Conservation (phyloP, 2,329 filamentous ascomycete genomes). For the Penicillium sp. region DNA sequence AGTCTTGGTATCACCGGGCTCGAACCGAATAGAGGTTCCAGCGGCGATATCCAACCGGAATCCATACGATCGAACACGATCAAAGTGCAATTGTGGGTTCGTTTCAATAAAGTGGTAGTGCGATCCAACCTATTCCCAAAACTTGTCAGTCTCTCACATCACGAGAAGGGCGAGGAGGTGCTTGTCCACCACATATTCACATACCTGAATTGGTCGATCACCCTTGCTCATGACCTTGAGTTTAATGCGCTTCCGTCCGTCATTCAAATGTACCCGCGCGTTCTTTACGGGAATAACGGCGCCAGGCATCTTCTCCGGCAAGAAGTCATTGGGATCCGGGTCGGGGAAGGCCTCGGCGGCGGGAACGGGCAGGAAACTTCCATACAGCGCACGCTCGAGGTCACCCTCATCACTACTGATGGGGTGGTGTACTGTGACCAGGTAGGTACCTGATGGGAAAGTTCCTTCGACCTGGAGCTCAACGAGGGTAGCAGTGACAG, state of each 20-base stretch:
- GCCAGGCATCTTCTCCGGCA: slow-evolving; percentile 69
- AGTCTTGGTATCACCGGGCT: slow-evolving; percentile 89
- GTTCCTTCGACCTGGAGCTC: slow-evolving; percentile 95
- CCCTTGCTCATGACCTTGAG: slow-evolving; percentile 81
- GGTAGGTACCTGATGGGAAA: slow-evolving; percentile 85
- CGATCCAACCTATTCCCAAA: slow-evolving; percentile 64
- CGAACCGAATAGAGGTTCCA: slow-evolving; percentile 88
- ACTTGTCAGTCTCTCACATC: neutral
- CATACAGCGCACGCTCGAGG: slow-evolving; percentile 82
- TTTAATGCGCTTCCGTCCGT: slow-evolving; percentile 69
- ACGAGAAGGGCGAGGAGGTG: too few relatives aligned
- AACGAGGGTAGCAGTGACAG: slow-evolving; percentile 73
- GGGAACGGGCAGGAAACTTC: slow-evolving; percentile 84
- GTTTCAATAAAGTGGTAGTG: slow-evolving; percentile 96
- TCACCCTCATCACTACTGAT: slow-evolving; percentile 84
- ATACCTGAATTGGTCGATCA: slow-evolving; percentile 83
- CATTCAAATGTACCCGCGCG: slow-evolving; percentile 67
- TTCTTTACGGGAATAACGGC: slow-evolving; percentile 73
- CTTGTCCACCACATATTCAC: slow-evolving; percentile 9
- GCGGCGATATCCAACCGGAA: slow-evolving; percentile 86
- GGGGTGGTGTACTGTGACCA: slow-evolving; percentile 91
- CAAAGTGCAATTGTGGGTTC: slow-evolving; percentile 88
- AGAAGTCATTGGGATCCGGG: slow-evolving; percentile 65
- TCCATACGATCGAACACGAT: slow-evolving; percentile 78
- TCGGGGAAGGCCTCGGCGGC: slow-evolving; percentile 66